Base-by-base conservation (phyloP, 495 filamentous ascomycete genomes). In the Patellaria atrata region DNA sequence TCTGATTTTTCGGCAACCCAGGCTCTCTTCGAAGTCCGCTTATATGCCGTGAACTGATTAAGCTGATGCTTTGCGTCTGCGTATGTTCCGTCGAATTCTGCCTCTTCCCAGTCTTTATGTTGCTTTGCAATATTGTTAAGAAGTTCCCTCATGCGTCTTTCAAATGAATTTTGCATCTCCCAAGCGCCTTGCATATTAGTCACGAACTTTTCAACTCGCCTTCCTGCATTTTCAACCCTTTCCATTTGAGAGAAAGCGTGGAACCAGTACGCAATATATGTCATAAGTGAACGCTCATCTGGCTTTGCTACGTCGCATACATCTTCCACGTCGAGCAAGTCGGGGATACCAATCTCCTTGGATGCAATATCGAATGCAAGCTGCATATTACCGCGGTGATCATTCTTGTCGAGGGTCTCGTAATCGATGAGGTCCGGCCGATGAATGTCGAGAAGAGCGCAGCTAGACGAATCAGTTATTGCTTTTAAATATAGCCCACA, bases 251-350 rank as follows among this genome's bases (percentile, higher is more conserved):
- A 94, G 51, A 97, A 97, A 38, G 89, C 91, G 49, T 97, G 89
- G 68, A 96, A 97, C 89, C 91, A 97, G 58, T 96, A 96, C 40
- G 89, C 89, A 45, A 97, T 96, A 52, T 97, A 97, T 4, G 89
- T 97, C 87, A 97, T 96, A 53, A 97, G 67, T 45, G 80, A 87
- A 38, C 84, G 79, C 56, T 97, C 89, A 48, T 97, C 89, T 9
- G 89, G 89, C 56, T 82, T 87, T 8, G 83, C 73, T 10, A 97
- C 89, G 55, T 96, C 89, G 56, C 84, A 93, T 18, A 96, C 91
- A 63, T 97, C 89, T 56, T 97, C 89, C 2, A 96, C 89, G 54
- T 97, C 89, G 20, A 97, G 71, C 42, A 97, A 61, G 45, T 86
- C 83, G 9, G 89, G 89, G 33, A 97, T 97, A 24, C 91, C 89